Evolutionary conservation across 2,329 filamentous ascomycete genomes (phyloP), one percentile per base, ranked within the genome.

Genomic region (Dothidotthia symphoricarpi): DNA sequence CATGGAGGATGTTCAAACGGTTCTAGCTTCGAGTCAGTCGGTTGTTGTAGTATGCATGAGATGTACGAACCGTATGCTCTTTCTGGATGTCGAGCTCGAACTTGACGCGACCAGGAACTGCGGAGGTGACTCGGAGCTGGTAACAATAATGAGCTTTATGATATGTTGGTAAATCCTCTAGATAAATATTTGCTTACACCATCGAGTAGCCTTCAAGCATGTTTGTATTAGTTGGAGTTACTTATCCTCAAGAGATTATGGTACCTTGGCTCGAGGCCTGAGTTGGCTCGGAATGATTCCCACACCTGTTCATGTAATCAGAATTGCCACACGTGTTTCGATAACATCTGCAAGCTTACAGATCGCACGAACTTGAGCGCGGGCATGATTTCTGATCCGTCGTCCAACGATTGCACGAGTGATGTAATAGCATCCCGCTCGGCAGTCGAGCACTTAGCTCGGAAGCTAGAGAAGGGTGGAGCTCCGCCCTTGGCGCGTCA

Each of bases 241-340:
- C 7, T 16, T 22, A 24, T 22, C n/a, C 26, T 25, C 1, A 4
- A 14, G 13, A 17, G 10, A n/a, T 13, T 16, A 25, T 36, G 19
- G 30, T 73, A 95, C 90, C 86, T 86, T 64, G 88, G 88, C 67
- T 96, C 91, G 14, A 97, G 71, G 6, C 90, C 90, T 4, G 89
- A 95, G 49, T 88, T 86, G 51, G 80, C 78, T 71, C 86, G 81
- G 67, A 96, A 96, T 2, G 87, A 90, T 64, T 86, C 85, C 74
- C 88, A 78, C 31, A 94, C 88, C 88, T 93, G 41, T 13, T 41
- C 26, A 32, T 36, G 36, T 14, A 32, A 36, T 69, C 24, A 66
- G 51, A 44, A 41, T 8, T 9, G 6, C 12, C 6, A 24, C 13
- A 11, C 16, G 1, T n/a, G 2, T 11, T 17, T 10, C 4, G 16